A percentile compares a stretch with the other conserved stretches of the same genome.
phyloP scores from a whole-genome alignment of 1,284 basidiomycete genomes.

The Testicularia cyperi region DNA sequence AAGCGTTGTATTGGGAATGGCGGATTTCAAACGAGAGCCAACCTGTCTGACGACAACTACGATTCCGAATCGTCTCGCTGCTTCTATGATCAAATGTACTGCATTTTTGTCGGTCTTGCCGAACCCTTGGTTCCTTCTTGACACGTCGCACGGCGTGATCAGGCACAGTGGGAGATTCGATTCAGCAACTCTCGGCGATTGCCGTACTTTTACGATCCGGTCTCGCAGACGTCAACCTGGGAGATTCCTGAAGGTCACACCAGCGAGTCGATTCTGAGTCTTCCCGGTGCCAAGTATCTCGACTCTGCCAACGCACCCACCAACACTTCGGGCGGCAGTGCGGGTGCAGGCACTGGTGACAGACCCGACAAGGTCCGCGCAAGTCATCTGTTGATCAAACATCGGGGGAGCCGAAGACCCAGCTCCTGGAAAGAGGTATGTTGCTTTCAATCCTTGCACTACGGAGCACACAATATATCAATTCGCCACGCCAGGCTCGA shows the following conservation, averaged over 20 bases:
- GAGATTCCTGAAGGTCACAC: slow-evolving; percentile 73
- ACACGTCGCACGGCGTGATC: background rate
- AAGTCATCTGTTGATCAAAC: slow-evolving; percentile 93
- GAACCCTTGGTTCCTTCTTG: background rate
- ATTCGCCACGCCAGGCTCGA: too few relatives aligned
- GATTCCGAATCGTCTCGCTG: too few relatives aligned
- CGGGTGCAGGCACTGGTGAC: slow-evolving; percentile 35
- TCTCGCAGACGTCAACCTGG: slow-evolving; percentile 78
- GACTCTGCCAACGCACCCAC: slow-evolving; percentile 34
- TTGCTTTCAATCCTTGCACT: too few relatives aligned
- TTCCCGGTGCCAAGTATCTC: slow-evolving; percentile 54
- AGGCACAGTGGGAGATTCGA: slow-evolving; percentile 55
- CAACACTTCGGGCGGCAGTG: too few relatives aligned
- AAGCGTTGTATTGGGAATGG: too few relatives aligned
- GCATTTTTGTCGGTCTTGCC: slow-evolving; percentile 1
- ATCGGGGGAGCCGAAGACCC: slow-evolving; percentile 79
- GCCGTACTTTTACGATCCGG: slow-evolving; percentile 85
- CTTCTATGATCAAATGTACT: too few relatives aligned
- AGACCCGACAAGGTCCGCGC: slow-evolving; percentile 73
- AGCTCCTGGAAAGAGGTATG: slow-evolving; percentile 62
- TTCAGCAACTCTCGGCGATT: slow-evolving; percentile 75
- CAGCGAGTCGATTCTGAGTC: slow-evolving; percentile 41
- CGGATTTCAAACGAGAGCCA: too few relatives aligned
- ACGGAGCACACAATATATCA: too few relatives aligned
- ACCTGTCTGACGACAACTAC: too few relatives aligned